A percentile compares a stretch with the other conserved stretches of the same genome.
phyloP scores from a whole-genome alignment of 2,329 filamentous ascomycete genomes.

The Colletotrichum sansevieriae region DNA sequence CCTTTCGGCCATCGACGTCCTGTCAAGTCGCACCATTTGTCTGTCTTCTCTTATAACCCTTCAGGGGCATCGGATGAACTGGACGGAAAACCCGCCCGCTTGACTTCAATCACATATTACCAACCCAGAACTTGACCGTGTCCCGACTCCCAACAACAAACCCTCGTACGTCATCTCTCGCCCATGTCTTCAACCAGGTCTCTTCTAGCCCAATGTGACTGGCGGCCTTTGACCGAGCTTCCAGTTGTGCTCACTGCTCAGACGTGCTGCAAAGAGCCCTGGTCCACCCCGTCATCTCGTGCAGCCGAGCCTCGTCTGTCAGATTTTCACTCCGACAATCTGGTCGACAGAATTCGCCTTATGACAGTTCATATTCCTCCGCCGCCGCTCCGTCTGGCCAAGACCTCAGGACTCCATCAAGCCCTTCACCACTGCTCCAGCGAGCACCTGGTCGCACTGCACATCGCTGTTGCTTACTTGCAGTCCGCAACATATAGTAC shows the following conservation, averaged over 20 bases:
- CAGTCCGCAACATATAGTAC: conserved; percentile 14
- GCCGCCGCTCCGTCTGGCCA: conserved; percentile 10
- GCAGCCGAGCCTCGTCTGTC: conserved; percentile 32
- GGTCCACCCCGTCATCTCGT: conserved; percentile 37
- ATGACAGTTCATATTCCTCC: conserved; percentile 29
- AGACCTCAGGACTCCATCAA: not conserved
- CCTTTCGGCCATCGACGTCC: conserved; percentile 5
- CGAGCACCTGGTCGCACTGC: conserved; percentile 25
- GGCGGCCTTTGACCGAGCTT: conserved; percentile 39
- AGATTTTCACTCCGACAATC: conserved; percentile 41
- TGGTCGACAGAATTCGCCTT: conserved; percentile 26
- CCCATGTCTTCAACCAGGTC: conserved; percentile 22
- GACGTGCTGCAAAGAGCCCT: conserved; percentile 34
- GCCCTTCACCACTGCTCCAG: not conserved
- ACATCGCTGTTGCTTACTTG: conserved; percentile 36
- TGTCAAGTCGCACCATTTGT: conserved; percentile 9
- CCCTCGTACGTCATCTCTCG: conserved; percentile 37
- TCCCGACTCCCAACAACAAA: not conserved
- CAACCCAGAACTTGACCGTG: conserved; percentile 1
- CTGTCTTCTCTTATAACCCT: not conserved
- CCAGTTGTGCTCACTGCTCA: conserved; percentile 24
- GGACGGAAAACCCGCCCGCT: conserved; percentile 32
- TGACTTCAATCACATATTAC: conserved; percentile 9
- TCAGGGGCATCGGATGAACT: conserved; percentile 14
- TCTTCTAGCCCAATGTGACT: conserved; percentile 23